Evolutionary conservation across 1,139 yeast species (phyloP).

Genomic region (Diutina sp.): DNA sequence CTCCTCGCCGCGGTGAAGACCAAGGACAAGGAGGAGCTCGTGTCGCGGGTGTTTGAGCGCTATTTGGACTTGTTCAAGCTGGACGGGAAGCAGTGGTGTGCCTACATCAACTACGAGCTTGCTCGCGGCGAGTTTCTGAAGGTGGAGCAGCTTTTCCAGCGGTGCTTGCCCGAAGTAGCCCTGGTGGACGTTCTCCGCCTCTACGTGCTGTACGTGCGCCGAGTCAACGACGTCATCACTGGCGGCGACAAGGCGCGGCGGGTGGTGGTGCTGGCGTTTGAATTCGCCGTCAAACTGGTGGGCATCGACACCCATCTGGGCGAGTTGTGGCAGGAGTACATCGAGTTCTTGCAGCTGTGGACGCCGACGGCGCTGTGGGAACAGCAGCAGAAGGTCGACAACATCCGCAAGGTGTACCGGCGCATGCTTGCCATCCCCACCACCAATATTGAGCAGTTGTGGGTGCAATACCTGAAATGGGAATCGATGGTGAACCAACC

Average conservation of each 20-base stretch:
- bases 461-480: constrained; percentile 77
- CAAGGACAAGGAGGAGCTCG: constrained; percentile 53
- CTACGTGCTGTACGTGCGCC: constrained; percentile 68
- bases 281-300: constrained; percentile 65
- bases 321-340: constrained; percentile 69
- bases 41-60: constrained; percentile 44
- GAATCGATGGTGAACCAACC: constrained; percentile 56
- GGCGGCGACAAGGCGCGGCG: constrained; percentile 81
- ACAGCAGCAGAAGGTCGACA: constrained; percentile 69
- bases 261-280: constrained; percentile 70
- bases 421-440: constrained; percentile 63
- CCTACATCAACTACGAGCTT: constrained; percentile 58
- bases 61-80: constrained; percentile 56
- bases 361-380: constrained; percentile 79
- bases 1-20: constrained; percentile 40
- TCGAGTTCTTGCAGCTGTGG: constrained; percentile 70
- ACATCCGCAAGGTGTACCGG: constrained; percentile 64
- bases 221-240: constrained; percentile 66
- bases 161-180: constrained; percentile 46
- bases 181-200: constrained; percentile 59
- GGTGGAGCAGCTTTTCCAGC: constrained; percentile 52
- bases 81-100: constrained; percentile 59
- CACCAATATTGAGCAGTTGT: constrained; percentile 57
- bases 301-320: constrained; percentile 70
- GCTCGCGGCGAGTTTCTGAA: constrained; percentile 54